Conservation (phyloP, 352 stramenopile species). For the Phytopythium boreale region DNA sequence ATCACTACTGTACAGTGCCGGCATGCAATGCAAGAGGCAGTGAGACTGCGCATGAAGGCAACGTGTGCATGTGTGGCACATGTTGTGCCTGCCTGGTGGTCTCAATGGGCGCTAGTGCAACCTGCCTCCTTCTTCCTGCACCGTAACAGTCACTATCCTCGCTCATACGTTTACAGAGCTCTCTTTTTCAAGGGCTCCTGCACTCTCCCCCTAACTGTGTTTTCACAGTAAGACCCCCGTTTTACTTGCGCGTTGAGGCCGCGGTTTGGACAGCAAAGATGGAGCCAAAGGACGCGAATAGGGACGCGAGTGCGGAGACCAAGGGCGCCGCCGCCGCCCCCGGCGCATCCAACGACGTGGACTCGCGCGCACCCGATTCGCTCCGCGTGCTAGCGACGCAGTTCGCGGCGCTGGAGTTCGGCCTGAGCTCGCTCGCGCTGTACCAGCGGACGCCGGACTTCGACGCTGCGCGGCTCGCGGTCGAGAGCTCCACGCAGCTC, state of each 20-base stretch:
- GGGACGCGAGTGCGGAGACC: not conserved
- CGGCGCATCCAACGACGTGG: slow-evolving; percentile 16
- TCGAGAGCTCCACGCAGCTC: slow-evolving; percentile 70
- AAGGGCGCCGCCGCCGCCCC: not conserved
- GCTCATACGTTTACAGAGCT: not conserved
- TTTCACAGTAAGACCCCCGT: not conserved
- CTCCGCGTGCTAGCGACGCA: slow-evolving; percentile 47
- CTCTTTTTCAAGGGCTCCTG: too few species aligned
- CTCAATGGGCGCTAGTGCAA: not conserved
- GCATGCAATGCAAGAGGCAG: too few species aligned
- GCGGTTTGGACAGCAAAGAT: not conserved
- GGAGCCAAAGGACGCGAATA: not conserved
- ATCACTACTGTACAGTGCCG: too few species aligned
- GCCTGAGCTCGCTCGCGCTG: slow-evolving; percentile 57
- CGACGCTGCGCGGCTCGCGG: slow-evolving; percentile 48
- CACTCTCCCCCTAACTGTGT: not conserved
- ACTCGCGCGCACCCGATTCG: slow-evolving; percentile 35
- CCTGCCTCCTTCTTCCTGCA: not conserved
- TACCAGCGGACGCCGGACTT: slow-evolving; percentile 74
- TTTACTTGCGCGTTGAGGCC: too few species aligned
- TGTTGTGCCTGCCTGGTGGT: not conserved
- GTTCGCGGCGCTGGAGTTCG: slow-evolving; percentile 72
- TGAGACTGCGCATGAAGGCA: too few species aligned
- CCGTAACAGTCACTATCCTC: not conserved
- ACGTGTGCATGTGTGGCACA: too few species aligned